Evolutionary conservation across 2,329 filamentous ascomycete genomes (phyloP), one percentile per base, ranked within the genome.

Genomic region (Exserohilum turcica): DNA sequence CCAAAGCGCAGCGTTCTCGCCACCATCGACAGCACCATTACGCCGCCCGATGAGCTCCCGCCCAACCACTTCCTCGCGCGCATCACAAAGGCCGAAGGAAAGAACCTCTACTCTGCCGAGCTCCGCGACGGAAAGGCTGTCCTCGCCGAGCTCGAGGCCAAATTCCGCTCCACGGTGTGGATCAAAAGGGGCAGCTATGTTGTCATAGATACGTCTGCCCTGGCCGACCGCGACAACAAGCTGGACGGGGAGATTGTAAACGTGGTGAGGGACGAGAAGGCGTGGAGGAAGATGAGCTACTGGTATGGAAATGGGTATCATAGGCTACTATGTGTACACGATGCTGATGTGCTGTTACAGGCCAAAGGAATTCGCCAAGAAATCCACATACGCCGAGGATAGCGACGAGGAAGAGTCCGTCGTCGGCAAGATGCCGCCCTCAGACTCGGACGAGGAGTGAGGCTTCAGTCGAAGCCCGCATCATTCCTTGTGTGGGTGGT

Each of bases 141-240:
- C 33, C 78, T 95, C 15, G 87, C 92, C 18, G 92, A 97, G 79
- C 84, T 99, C 16, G 88, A 90, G 8, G 80, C 91, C 21, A 86
- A 87, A 35, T 97, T 97, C 72, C 89, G 93, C 56, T 94, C 91
- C 60, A 94, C 91, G 2, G 91, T 97, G 59, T 97, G 91, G 90
- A 89, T 97, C 73, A 92, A 90, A 75, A 86, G 91, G 15, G 90
- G 92, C 27, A 91, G 91, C 0, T 97, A 88, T 74, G 92, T 97
- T 27, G 77, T 97, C 9, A 82, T 96, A 12, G 90, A 97, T 61
- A 88, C 84, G 19, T 80, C 82, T 27, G 80, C 83, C 2, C 79
- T 87, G 32, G 85, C 86, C 24, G 85, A 83, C 19, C 78, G 86
- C 45, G 87, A 88, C 38, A 91, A 91, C 66, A 92, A 91, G 73